Percentiles rank a stretch among this genome's conserved stretches.
Conservation (phyloP, 805 yeast species). For the Teunomyces pallodes region DNA sequence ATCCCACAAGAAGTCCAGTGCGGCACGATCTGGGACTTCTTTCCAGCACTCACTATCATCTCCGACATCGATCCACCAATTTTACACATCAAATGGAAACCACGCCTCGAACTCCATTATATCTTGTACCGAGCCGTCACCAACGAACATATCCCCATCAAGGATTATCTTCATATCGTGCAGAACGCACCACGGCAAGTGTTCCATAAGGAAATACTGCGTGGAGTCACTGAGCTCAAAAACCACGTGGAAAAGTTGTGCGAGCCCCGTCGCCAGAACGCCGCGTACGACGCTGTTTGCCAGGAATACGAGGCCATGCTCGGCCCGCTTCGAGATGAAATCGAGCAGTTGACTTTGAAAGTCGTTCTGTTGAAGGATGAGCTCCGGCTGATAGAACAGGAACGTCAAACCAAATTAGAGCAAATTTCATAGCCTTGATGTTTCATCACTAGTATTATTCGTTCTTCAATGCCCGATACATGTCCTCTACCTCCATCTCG, state of each 20-base stretch:
- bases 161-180: background rate
- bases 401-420: background rate
- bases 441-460: background rate
- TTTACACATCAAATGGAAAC: constrained; percentile 1
- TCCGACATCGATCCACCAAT: background rate
- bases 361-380: background rate
- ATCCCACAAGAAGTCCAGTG: background rate
- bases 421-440: background rate
- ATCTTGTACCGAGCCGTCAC: background rate
- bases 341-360: background rate
- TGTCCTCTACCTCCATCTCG: constrained; percentile 56
- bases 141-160: background rate
- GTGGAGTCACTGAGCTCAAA: background rate
- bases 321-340: background rate
- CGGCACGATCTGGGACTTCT: constrained; percentile 2
- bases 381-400: background rate
- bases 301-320: background rate
- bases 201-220: background rate
- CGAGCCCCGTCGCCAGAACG: background rate
- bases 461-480: constrained; percentile 2
- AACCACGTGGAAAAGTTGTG: background rate
- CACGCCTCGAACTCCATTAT: background rate
- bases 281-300: background rate
- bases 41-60: background rate
- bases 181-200: background rate